Evolutionary conservation across 2,329 filamentous ascomycete genomes (phyloP), one percentile per base, ranked within the genome.

Genomic region (Claviceps cyperi): DNA sequence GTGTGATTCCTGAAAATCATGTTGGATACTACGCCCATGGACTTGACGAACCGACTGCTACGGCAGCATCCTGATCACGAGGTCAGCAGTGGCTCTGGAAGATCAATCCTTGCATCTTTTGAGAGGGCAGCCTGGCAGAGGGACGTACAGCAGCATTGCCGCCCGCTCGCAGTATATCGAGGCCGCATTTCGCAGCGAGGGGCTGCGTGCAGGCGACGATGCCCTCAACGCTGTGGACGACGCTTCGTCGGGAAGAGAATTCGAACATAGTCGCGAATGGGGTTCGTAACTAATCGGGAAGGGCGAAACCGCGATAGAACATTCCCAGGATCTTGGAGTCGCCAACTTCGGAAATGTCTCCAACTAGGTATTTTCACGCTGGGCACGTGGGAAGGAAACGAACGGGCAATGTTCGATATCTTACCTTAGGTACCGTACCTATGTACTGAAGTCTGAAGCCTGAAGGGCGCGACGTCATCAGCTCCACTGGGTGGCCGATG

Each of bases 131-230:
- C 9, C 3, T 32, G 1, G 9, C 28, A 32, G 9, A 32, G 9
- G 28, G 14, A 75, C 84, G 67, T 75, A 94, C 88, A 57, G 90
- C 92, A 54, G 88, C 89, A 71, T 97, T 98, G 49, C 92, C 92
- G 51, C 92, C 92, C 46, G 85, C 81, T 51, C 82, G 78, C n/a
- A 98, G 70, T 39, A 97, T 75, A 51, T 85, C 81, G 48, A 96
- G 78, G 21, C 92, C 92, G 53, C 89, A 94, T 67, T 86, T 86
- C 22, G 86, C 84, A 5, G 92, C 92, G 50, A 97, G 72, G 14
- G 92, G 89, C 65, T 97, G 91, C 1, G 88, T 86, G 63, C 85
- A 94, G 11, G 90, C 78, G 46, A 97, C 86, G 51, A 97, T 95
- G 44, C 89, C 91, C 60, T 90, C 84, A 5, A 86, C 90, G 64